Evolutionary conservation across 202 grass and related monocot genomes (phyloP), one percentile per base, ranked within the genome.

Genomic region (Setaria viridis): DNA sequence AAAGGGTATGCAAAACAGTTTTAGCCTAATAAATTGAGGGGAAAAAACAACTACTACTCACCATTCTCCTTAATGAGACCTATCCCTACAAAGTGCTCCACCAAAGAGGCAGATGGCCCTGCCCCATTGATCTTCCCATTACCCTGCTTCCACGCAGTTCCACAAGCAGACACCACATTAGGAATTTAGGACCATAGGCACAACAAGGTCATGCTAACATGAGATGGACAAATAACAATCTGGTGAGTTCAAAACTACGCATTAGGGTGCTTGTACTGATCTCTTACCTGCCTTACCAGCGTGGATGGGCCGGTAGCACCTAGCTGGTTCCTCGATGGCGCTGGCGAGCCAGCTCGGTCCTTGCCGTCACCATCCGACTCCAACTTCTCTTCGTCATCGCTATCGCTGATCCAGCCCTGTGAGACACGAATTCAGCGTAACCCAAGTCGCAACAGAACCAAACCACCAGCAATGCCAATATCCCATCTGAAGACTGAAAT

Each of bases 41-140:
- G 62, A 32, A 67, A 25, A 62, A 25, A 32, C 15, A 13, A 55
- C 59, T 11, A 83, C 25, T 34, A 9, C 46, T 30, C 79, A 92
- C 90, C 85, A 63, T 78, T 82, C 70, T 91, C 74, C 62, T 89
- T 86, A 30, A 94, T 82, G 49, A 97, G 92, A 16, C 94, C 94
- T 92, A 92, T 90, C 51, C 39, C 86, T 42, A 94, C 86, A 79
- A 91, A 94, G 15, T 89, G 10, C 39, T 76, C 58, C 69, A 87
- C 56, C 79, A 87, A 63, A 56, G 47, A 62, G 37, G 78, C 81
- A 59, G 62, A 68, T 76, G 94, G 57, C 50, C 72, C 32, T 39
- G 72, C 50, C 34, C 32, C 76, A 11, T 75, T 75, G 72, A 63
- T 77, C 85, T 80, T 71, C 17, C 46, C 42, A 60, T 84, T 73